Evolutionary conservation across 2,329 filamentous ascomycete genomes (phyloP), one percentile per base, ranked within the genome.

Genomic region (Colletotrichum phormii): DNA sequence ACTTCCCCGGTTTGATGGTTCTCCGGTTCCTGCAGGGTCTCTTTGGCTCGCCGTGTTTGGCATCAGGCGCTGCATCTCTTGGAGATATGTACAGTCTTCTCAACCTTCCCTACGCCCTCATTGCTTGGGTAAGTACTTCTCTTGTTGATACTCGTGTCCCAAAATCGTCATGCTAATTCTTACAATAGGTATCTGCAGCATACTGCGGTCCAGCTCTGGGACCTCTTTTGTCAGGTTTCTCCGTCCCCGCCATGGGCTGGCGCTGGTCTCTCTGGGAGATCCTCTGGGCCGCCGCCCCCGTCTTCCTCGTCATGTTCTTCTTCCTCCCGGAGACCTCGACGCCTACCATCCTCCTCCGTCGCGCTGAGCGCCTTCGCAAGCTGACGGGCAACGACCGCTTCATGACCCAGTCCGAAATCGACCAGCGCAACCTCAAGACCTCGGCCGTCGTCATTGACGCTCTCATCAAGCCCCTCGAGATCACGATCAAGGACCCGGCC

Each of bases 181-280:
- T 5, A 0, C 15, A 5, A 49, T 11, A 49, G 42, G 42, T 86
- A 2, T 79, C 82, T 0, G 78, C 81, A 5, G 83, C 84, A 0
- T 86, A 81, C 70, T 81, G 77, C 74, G 78, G 80, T 78, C 82
- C 85, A 66, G 89, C 90, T 11, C 83, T 93, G 0, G 91, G 91
- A 0, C 90, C 91, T 1, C 22, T 92, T 0, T 81, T 93, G 5
- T 87, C 86, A 3, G 90, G 90, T 5, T 93, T 90, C 79, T 85
- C 88, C 5, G 89, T 92, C 6, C 84, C 86, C 2, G 86, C 84
- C 5, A 85, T 89, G 79, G 82, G 81, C 64, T 93, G 90, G 90
- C 85, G 89, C n/a, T 93, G 90, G 90, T 88, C 88, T 0, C 82
- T 90, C 12, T 91, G 88, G 84, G 89, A 92, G 77, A 88, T 92